Percentiles rank a stretch among this genome's conserved stretches.
Evolutionary conservation across 2,329 filamentous ascomycete species (phyloP).

Genomic region (Fusarium sp.): DNA sequence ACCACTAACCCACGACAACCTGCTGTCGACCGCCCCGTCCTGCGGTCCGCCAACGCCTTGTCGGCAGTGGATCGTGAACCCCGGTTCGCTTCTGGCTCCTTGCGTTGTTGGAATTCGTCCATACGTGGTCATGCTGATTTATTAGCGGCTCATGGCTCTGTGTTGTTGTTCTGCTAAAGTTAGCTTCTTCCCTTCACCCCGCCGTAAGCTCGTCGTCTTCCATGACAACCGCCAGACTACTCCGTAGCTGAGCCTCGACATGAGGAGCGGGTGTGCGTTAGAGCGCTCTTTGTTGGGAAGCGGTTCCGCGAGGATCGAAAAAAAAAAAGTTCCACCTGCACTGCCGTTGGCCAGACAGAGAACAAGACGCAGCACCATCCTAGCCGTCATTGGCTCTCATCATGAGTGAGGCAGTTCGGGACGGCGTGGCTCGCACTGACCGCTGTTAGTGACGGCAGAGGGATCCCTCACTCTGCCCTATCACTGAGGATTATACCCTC

Average conservation of each 20-base stretch:
- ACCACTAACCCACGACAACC: conserved; percentile 42
- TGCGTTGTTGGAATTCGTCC: neutral
- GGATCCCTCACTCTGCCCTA: conserved; percentile 16
- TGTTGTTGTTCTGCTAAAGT: neutral
- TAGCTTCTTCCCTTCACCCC: conserved; percentile 1
- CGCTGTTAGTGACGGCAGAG: conserved; percentile 16
- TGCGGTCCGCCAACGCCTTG: conserved; percentile 28
- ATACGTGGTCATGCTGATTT: neutral
- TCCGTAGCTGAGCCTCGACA: conserved; percentile 7
- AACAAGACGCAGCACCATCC: conserved; percentile 4
- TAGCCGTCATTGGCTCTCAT: conserved; percentile 18
- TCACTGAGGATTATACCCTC: conserved; percentile 13
- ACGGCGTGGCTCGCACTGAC: conserved; percentile 2
- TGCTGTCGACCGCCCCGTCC: conserved; percentile 33
- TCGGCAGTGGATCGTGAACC: conserved; percentile 30
- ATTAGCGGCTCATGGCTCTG: conserved; percentile 12
- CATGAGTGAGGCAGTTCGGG: conserved; percentile 17
- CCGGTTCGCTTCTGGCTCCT: conserved; percentile 11
- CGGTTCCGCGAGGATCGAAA: conserved; percentile 12
- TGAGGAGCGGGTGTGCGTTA: conserved; percentile 16
- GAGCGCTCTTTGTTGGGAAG: conserved; percentile 13
- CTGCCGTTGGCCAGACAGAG: conserved; percentile 27
- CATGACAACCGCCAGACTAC: conserved; percentile 20
- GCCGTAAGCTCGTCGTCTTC: conserved; percentile 1
- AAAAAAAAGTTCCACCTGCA: conserved; percentile 3